Evolutionary conservation across 306 rosid species (phyloP).

Genomic region (Cucumis sativus): Cucumber_9930_V3 NC_026655.2:5844501-5845000

Average conservation of each 20-base stretch:
- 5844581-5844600: neutral
- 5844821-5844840: neutral
- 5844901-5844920: constrained; percentile 62
- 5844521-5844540: neutral
- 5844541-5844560: neutral
- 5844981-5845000: neutral
- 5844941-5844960: constrained; percentile 55
- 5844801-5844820: neutral
- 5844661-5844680: neutral
- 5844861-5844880: constrained; percentile 66
- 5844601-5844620: neutral
- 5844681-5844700: neutral
- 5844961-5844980: constrained; percentile 37
- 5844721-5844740: neutral
- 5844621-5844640: neutral
- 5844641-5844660: neutral
- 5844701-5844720: neutral
- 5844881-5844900: constrained; percentile 66
- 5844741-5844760: constrained; percentile 18
- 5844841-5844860: neutral
- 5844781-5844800: constrained; percentile 25
- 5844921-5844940: constrained; percentile 53
- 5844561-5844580: neutral
- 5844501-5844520: neutral
- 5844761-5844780: constrained; percentile 75